phyloP scores from a whole-genome alignment of 2,329 filamentous ascomycete genomes.

The Madurella fahalii region DNA sequence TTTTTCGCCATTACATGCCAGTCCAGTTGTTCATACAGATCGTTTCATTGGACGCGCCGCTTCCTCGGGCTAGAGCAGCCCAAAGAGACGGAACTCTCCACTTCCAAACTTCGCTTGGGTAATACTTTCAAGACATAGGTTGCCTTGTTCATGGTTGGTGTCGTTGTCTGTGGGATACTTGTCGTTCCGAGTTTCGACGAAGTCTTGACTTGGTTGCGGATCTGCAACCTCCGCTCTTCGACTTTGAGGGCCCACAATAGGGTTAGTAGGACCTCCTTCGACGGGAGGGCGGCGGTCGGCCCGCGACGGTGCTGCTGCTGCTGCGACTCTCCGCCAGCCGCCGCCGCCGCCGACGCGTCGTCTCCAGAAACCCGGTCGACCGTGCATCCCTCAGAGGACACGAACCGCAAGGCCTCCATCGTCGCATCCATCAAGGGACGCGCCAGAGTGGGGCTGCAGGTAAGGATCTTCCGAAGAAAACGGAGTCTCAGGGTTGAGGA shows the following conservation, averaged over 20 bases:
- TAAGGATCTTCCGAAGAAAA: conserved; percentile 61
- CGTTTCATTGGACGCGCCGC: conserved; percentile 8
- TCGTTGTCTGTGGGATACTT: conserved; percentile 19
- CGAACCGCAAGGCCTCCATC: conserved; percentile 68
- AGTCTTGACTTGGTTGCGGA: conserved; percentile 20
- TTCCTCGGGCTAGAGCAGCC: not conserved
- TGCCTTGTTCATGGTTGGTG: conserved; percentile 15
- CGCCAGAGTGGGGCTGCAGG: conserved; percentile 70
- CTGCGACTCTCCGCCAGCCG: conserved; percentile 24
- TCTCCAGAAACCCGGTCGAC: conserved; percentile 41
- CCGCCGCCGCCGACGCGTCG: conserved; percentile 31
- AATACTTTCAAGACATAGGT: conserved; percentile 23
- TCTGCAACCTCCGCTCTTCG: conserved; percentile 37
- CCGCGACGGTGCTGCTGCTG: conserved; percentile 20
- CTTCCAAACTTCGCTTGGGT: conserved; percentile 18
- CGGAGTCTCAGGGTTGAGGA: conserved; percentile 58
- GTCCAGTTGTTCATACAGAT: conserved; percentile 13
- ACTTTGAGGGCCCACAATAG: conserved; percentile 44
- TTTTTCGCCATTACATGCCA: conserved; percentile 10
- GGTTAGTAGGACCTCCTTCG: conserved; percentile 46
- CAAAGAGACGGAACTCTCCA: not conserved
- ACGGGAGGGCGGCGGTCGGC: conserved; percentile 37
- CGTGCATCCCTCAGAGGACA: conserved; percentile 52
- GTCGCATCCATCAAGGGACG: conserved; percentile 71
- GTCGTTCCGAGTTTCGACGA: conserved; percentile 21